A percentile compares a stretch with the other conserved stretches of the same genome.
These are phyloP conservation scores for Curvularia eragrostidis DNA, from an alignment of 2,329 filamentous ascomycete species.

Conservation along the genomic window DNA sequence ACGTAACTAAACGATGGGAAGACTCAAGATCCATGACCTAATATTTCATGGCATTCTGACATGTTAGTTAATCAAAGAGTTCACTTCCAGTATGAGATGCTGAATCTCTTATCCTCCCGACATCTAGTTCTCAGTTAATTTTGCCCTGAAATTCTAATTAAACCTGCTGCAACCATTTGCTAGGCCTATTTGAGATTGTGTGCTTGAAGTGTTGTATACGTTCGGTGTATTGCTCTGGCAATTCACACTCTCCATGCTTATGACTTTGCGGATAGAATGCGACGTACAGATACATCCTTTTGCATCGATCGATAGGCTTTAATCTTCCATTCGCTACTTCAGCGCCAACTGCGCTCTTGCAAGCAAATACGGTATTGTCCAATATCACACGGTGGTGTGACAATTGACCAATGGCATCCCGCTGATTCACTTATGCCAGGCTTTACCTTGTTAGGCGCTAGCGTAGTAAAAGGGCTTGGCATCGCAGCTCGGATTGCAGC, in stretches of 20 bases:
- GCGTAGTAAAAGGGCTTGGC: conserved; percentile 11
- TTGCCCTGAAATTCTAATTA: too few species aligned
- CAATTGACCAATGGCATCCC: not conserved
- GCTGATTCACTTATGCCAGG: not conserved
- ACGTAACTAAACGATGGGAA: not conserved
- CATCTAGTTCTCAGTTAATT: too few species aligned
- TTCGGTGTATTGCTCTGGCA: too few species aligned
- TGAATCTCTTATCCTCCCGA: not conserved
- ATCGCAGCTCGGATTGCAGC: conserved; percentile 23
- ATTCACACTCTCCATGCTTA: not conserved
- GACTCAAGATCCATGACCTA: not conserved
- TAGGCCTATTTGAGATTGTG: too few species aligned
- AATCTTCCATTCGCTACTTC: not conserved
- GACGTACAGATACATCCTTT: not conserved
- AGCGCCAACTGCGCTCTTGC: not conserved
- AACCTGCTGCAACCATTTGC: too few species aligned
- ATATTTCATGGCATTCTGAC: not conserved
- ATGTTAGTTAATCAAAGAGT: not conserved
- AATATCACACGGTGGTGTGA: too few species aligned
- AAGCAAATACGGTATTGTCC: too few species aligned
- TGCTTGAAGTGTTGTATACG: too few species aligned
- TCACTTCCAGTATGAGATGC: not conserved
- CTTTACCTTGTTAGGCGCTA: conserved; percentile 6
- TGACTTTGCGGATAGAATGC: not conserved
- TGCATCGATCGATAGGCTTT: not conserved